Base-by-base conservation (phyloP, 257 asterid genomes). In the Vinca minor region DNA sequence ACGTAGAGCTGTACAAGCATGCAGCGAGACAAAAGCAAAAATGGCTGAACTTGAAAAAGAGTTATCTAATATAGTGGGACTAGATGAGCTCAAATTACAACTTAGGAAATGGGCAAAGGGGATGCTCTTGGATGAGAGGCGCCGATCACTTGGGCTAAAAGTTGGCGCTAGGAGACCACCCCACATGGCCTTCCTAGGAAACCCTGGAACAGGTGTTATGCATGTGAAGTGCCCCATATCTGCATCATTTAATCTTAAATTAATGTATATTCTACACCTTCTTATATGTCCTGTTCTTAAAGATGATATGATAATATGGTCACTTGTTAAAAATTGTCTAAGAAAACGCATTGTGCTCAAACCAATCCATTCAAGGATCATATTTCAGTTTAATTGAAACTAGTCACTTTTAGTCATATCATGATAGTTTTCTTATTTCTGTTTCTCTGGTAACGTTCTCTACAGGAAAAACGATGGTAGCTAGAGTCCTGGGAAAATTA, bases 161-260 rank as follows among this genome's bases (percentile, higher is more conserved):
- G 85, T 89, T 65, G 95, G 94, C 45, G 67, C 87, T 60, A 82
- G 96, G 83, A 82, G 87, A 76, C 94, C 87, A n/a, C 96, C 96
- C 60, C 96, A 89, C 76, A 85, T 92, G 96, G 98, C 96, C 67
- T 92, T 92, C 69, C 90, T 92, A 41, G 98, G 98, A 56, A 92
- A 89, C 75, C 96, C 98, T 23, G 98, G 98, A 73, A 92, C 96
- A 74, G 98, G 96, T 85, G 34, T 53, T 59, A 7, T n/a, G 31
- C 53, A 7, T 52, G 52, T 23, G 14, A 50, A 14, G 3, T 31
- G n/a, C 41, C 35, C 32, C 8, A 26, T 28, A 18, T 53, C 46
- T 26, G 17, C 41, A 3, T 39, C 14, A 10, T 35, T 47, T 28
- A 25, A 34, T 15, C 21, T 14, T 42, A 5, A 7, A 44, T 15